phyloP scores from a whole-genome alignment of 768 basidiomycete species.

The Boletus insuetus region DNA sequence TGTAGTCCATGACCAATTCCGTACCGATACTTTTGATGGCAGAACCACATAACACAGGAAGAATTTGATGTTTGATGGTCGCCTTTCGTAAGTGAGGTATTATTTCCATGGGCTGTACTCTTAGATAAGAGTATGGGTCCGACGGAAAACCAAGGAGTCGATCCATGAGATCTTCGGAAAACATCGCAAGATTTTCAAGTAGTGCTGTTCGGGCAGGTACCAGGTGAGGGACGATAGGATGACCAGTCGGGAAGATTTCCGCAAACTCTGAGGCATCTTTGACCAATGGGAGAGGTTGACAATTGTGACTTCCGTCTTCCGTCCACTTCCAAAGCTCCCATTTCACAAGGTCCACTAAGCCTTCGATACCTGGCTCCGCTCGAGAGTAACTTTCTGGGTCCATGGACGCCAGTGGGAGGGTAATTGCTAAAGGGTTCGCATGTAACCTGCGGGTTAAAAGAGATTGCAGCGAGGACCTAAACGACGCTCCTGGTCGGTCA shows the following conservation, averaged over 20 bases:
- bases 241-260: conserved; percentile 49
- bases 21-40: conserved; percentile 82
- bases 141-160: conserved; percentile 55
- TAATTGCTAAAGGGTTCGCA: conserved; percentile 64
- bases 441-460: conserved; percentile 74
- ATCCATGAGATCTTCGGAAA: conserved; percentile 80
- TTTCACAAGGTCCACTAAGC: conserved; percentile 77
- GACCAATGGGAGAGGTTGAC: conserved; percentile 50
- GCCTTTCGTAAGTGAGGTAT: conserved; percentile 65
- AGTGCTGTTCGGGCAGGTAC: conserved; percentile 65
- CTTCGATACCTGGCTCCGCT: conserved; percentile 83
- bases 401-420: conserved; percentile 79
- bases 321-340: conserved; percentile 85
- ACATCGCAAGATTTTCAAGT: conserved; percentile 77
- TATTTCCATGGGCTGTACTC: conserved; percentile 50
- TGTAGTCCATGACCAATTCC: conserved; percentile 76
- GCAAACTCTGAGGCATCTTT: conserved; percentile 41
- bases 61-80: conserved; percentile 59
- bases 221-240: conserved; percentile 70
- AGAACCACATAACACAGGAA: conserved; percentile 83
- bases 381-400: conserved; percentile 57
- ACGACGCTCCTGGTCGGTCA: conserved; percentile 83
- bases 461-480: conserved; percentile 67
- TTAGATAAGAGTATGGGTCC: conserved; percentile 62
- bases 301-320: conserved; percentile 42